Evolutionary conservation across 352 stramenopile genomes (phyloP).

Genomic region (Phytophthora palmivora): DNA sequence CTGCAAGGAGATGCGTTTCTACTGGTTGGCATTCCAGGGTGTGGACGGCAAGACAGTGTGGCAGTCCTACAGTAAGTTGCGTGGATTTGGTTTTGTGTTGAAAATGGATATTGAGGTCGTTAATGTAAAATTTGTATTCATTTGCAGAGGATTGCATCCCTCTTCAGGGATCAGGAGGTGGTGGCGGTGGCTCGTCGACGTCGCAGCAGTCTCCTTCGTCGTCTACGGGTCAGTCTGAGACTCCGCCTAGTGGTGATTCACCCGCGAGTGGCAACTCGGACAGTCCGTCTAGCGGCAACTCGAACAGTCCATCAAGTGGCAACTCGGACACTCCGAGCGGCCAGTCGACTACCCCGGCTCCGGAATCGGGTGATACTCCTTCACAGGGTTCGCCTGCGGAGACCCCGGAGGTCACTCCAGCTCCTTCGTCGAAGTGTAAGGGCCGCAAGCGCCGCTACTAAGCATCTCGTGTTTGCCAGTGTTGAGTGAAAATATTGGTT

Average conservation of each 20-base stretch:
- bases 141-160: constrained; percentile 46
- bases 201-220: constrained; percentile 14
- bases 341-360: too few species aligned
- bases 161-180: constrained; percentile 31
- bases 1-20: constrained; percentile 52
- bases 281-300: too few species aligned
- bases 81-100: neutral
- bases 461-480: constrained; percentile 16
- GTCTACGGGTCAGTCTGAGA: constrained; percentile 10
- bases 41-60: constrained; percentile 43
- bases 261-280: constrained; percentile 7
- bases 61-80: constrained; percentile 52
- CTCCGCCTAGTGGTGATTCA: neutral
- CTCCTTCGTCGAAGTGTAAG: constrained; percentile 34
- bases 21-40: constrained; percentile 52
- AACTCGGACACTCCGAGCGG: too few species aligned
- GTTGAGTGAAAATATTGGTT: constrained; percentile 26
- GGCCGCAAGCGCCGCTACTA: constrained; percentile 36
- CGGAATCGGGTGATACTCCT: neutral
- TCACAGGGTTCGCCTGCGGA: constrained; percentile 18
- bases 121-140: constrained; percentile 8
- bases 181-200: constrained; percentile 8
- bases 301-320: too few species aligned
- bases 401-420: constrained; percentile 30
- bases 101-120: neutral